These are phyloP conservation scores for Leishmania aethiopica DNA, from an alignment of 208 protist genomes.

Conservation along the genomic window DNA sequence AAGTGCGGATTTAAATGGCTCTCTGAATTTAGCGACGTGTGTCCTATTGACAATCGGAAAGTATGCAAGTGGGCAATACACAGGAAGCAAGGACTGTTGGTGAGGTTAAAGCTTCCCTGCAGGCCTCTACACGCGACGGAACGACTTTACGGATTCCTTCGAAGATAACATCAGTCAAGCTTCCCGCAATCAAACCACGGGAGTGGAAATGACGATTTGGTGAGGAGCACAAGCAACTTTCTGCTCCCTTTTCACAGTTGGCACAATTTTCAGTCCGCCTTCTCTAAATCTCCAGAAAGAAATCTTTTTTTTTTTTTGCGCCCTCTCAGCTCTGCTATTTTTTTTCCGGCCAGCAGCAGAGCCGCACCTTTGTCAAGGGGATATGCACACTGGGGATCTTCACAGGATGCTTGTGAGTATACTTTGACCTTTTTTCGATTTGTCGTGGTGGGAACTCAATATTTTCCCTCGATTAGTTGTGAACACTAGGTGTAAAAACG, in stretches of 20 bases:
- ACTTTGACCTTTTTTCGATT: neutral
- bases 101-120: neutral
- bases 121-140: neutral
- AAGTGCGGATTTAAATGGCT: constrained; percentile 66
- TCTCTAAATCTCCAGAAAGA: neutral
- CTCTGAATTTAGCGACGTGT: constrained; percentile 58
- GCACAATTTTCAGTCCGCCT: neutral
- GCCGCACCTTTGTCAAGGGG: too few relatives aligned
- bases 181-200: neutral
- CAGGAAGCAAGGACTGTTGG: neutral
- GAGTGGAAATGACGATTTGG: neutral
- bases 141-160: neutral
- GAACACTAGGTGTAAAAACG: neutral
- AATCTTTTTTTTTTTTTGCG: neutral
- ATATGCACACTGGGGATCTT: neutral
- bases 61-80: neutral
- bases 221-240: neutral
- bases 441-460: neutral
- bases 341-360: neutral
- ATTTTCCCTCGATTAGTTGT: neutral
- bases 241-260: neutral
- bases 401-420: neutral
- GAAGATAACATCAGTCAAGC: neutral
- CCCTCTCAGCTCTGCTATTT: neutral
- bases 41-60: constrained; percentile 63